phyloP scores from a whole-genome alignment of 805 yeast genomes.

The Pichia nanzhaoensis region DNA sequence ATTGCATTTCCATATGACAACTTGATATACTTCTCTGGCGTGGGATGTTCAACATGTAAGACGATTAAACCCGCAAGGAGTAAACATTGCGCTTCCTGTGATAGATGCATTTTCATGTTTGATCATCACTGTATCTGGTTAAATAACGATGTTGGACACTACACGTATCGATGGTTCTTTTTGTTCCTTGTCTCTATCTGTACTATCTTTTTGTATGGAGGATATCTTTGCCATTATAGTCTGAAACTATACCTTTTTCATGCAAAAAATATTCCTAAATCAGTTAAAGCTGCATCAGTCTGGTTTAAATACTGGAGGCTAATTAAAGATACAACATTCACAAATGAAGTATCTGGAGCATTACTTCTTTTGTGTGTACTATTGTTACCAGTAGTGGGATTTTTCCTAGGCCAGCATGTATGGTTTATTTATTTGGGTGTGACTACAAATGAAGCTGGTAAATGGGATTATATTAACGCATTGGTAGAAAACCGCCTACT shows the following conservation, averaged over 20 bases:
- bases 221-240: conserved; percentile 28
- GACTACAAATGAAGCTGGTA: conserved; percentile 48
- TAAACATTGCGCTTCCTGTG: conserved; percentile 69
- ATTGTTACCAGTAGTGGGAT: conserved; percentile 31
- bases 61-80: conserved; percentile 68
- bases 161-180: conserved; percentile 45
- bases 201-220: conserved; percentile 38
- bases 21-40: conserved; percentile 34
- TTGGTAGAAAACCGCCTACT: conserved; percentile 28
- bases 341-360: conserved; percentile 37
- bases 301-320: conserved; percentile 19
- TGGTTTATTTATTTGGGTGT: conserved; percentile 47
- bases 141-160: conserved; percentile 50
- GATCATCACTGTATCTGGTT: conserved; percentile 60
- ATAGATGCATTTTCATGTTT: conserved; percentile 52
- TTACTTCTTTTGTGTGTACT: conserved; percentile 35
- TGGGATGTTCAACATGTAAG: conserved; percentile 44
- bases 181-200: conserved; percentile 31
- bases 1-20: conserved; percentile 33
- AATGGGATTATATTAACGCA: conserved; percentile 46
- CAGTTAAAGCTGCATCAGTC: conserved; percentile 9
- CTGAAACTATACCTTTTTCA: conserved; percentile 13
- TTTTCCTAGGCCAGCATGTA: conserved; percentile 37
- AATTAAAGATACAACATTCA: conserved; percentile 26
- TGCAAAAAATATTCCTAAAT: not conserved